Evolutionary conservation across 306 rosid genomes (phyloP), one percentile per base, ranked within the genome.

Genomic region (Gastrolobium villosum): DNA sequence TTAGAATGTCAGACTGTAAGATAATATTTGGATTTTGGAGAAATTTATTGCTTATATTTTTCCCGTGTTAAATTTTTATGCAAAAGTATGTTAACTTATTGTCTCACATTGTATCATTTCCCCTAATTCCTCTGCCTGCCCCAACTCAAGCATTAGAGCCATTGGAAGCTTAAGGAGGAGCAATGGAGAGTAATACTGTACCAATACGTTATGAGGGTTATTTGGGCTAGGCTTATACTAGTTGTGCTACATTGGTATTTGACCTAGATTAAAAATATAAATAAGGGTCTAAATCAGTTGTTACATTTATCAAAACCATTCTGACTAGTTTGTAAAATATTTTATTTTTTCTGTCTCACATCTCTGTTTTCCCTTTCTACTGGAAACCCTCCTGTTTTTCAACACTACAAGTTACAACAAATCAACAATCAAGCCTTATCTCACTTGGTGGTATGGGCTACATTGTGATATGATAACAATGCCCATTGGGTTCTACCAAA

Each of bases 81-180:
- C 7, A 11, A 9, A 63, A 62, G 50, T 39, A 49, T 3, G 34
- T 28, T 20, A 72, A 50, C 30, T 70, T n/a, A 39, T 60, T 13
- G 37, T 49, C 9, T 60, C 72, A 28, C 15, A 49, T 7, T 3
- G 26, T 70, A 61, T 69, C 46, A 61, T 14, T 70, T 61, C 72
- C 65, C 72, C 36, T 61, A 56, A 46, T 36, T 55, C 48, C 45
- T 68, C 69, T 41, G 56, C 55, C 43, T 60, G 4, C 72, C 76
- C 54, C 45, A 28, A 63, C 56, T 30, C 41, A 60, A 70, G 71
- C 71, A 49, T 48, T 60, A 59, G 35, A 45, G 48, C 32, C 26
- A 20, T 61, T 76, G 80, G 50, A 10, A 57, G 60, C 72, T 14
- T 71, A 35, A 53, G 26, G 70, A 56, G 44, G 64, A 48, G 77